Percentiles rank a stretch among this genome's conserved stretches.
phyloP scores from a whole-genome alignment of 345 rosid species.

The Salix udensis region DNA sequence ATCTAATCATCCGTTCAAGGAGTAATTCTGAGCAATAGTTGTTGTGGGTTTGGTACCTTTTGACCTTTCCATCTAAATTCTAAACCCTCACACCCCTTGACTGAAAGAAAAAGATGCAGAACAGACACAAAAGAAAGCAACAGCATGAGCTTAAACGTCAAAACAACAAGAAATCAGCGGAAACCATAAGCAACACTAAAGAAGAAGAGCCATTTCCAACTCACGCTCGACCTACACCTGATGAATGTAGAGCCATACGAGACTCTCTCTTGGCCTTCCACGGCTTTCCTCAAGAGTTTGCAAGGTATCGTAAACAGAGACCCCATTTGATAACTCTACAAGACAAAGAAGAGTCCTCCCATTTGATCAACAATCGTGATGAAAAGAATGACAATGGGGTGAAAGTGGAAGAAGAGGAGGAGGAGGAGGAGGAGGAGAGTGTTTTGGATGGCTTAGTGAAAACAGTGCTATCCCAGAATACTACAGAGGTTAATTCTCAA shows the following conservation, averaged over 20 bases:
- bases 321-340: slow-evolving; percentile 2
- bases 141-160: slow-evolving; percentile 1
- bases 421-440: slow-evolving; percentile 37
- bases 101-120: slow-evolving; percentile 31
- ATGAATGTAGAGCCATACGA: slow-evolving; percentile 49
- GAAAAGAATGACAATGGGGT: neutral
- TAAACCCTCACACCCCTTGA: neutral
- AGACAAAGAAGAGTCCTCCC: neutral
- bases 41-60: too few relatives aligned
- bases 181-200: neutral
- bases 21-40: too few relatives aligned
- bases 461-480: slow-evolving; percentile 79
- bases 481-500: slow-evolving; percentile 63
- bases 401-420: slow-evolving; percentile 18
- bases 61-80: too few relatives aligned
- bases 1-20: too few relatives aligned
- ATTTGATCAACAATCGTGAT: neutral
- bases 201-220: slow-evolving; percentile 43
- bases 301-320: slow-evolving; percentile 57
- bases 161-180: slow-evolving; percentile 15
- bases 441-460: slow-evolving; percentile 80
- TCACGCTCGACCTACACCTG: slow-evolving; percentile 43
- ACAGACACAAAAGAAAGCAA: slow-evolving; percentile 42
- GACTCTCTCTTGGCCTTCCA: slow-evolving; percentile 53
- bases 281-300: slow-evolving; percentile 58